Evolutionary conservation across 306 rosid genomes (phyloP).

Genomic region (Fragaria nilgerrensis): DNA sequence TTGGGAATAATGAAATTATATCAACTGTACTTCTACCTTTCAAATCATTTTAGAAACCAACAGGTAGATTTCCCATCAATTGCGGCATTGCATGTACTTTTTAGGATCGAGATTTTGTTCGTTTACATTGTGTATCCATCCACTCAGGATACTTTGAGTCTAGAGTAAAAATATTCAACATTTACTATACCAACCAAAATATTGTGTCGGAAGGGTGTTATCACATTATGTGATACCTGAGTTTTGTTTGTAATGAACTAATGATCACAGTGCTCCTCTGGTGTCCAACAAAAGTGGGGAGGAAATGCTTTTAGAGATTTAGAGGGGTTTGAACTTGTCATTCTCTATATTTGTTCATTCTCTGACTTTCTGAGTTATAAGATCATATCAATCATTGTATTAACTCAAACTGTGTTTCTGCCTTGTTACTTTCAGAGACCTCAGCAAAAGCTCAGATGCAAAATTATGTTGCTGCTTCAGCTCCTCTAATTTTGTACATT

Average conservation of each 20-base stretch:
- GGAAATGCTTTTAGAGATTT: neutral
- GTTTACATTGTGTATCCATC: neutral
- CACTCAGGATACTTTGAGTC: neutral
- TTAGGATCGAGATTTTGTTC: neutral
- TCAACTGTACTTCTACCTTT: neutral
- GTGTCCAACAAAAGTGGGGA: neutral
- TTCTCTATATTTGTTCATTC: neutral
- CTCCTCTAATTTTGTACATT: conserved; percentile 57
- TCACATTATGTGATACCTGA: neutral
- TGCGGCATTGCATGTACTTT: neutral
- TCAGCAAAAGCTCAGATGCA: conserved; percentile 79
- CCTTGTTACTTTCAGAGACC: conserved; percentile 47
- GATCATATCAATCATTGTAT: neutral
- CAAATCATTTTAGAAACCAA: neutral
- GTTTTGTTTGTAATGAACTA: neutral
- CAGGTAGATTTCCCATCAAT: neutral
- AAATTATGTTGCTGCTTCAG: conserved; percentile 55
- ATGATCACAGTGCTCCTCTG: neutral
- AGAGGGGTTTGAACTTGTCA: neutral
- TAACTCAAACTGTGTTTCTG: conserved; percentile 10
- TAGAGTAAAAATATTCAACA: neutral
- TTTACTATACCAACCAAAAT: neutral
- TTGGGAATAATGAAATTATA: neutral
- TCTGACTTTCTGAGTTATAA: neutral
- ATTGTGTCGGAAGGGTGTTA: neutral